Evolutionary conservation across 1,139 yeast genomes (phyloP).

Genomic region (Protomyces arabidopsidicola): DNA sequence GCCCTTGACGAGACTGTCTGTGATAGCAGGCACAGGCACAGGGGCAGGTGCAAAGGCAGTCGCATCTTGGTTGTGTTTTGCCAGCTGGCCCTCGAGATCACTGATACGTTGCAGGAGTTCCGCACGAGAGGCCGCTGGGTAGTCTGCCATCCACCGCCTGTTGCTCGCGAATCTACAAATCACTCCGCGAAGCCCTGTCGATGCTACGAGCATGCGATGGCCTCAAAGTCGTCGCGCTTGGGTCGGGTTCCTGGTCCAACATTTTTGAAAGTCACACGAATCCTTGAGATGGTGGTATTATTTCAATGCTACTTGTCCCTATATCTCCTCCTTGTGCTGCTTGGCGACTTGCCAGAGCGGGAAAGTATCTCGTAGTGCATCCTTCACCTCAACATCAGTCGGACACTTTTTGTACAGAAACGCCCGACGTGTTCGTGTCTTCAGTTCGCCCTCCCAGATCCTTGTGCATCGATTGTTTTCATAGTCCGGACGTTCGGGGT

Average conservation of each 20-base stretch:
- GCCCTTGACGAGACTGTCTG: neutral
- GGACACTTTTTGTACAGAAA: slow-evolving; percentile 57
- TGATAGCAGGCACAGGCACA: neutral
- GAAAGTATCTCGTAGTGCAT: slow-evolving; percentile 46
- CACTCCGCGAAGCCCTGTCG: no score
- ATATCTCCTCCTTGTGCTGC: slow-evolving; percentile 5
- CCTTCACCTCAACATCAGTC: slow-evolving; percentile 54
- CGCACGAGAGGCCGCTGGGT: neutral
- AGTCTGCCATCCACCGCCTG: neutral
- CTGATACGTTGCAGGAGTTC: neutral
- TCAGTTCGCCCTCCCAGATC: slow-evolving; percentile 74
- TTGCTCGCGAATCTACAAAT: neutral
- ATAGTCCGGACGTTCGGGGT: slow-evolving; percentile 42
- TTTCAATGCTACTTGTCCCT: no score
- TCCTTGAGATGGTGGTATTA: no score
- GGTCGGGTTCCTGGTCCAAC: no score
- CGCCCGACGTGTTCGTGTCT: slow-evolving; percentile 51
- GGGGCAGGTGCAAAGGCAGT: no score
- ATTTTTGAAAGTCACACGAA: neutral
- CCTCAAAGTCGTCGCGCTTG: no score
- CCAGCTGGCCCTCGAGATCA: neutral
- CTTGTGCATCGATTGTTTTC: slow-evolving; percentile 50
- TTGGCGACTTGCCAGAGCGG: slow-evolving; percentile 22
- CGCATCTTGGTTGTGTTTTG: neutral
- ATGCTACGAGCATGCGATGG: no score